These are phyloP conservation scores for Dryas alaskensis DNA, from an alignment of 306 rosid species.

Conservation along the genomic window DNA sequence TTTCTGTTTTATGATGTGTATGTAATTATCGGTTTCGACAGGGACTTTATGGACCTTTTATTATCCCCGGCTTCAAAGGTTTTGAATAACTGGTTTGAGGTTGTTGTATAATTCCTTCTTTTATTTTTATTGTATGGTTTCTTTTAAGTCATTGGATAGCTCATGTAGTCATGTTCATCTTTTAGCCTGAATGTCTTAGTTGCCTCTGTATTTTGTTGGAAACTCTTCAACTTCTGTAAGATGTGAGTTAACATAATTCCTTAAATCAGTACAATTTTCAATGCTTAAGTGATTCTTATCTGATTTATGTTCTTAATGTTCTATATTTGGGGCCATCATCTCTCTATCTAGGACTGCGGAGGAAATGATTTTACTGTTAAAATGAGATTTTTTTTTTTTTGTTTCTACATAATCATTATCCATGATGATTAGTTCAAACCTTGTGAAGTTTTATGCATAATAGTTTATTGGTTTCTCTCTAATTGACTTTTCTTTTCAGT, in stretches of 20 bases:
- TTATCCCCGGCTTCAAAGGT: slow-evolving; percentile 87
- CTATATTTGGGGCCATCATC: neutral
- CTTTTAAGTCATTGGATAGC: neutral
- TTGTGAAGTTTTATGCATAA: slow-evolving; percentile 2
- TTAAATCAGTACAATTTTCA: neutral
- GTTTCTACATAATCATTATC: neutral
- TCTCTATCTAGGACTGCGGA: neutral
- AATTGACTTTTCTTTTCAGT: slow-evolving; percentile 40
- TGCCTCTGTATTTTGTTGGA: neutral
- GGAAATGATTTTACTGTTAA: neutral
- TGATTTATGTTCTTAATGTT: neutral
- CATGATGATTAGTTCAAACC: neutral
- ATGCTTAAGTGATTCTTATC: neutral
- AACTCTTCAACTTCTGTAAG: neutral
- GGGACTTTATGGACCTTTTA: slow-evolving; percentile 85
- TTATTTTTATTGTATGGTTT: slow-evolving; percentile 12
- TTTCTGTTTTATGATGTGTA: neutral
- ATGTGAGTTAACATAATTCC: neutral
- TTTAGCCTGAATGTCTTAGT: too few relatives aligned
- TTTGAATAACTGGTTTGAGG: slow-evolving; percentile 97
- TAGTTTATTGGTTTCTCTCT: slow-evolving; percentile 19
- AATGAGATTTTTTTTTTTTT: neutral
- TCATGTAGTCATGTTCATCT: too few relatives aligned
- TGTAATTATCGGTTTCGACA: slow-evolving; percentile 40
- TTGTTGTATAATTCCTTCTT: slow-evolving; percentile 30